Percentiles rank a stretch among this genome's conserved stretches.
Conservation (phyloP, 371 early-diverging fungal species). For the Cokeromyces recurvatus region DNA sequence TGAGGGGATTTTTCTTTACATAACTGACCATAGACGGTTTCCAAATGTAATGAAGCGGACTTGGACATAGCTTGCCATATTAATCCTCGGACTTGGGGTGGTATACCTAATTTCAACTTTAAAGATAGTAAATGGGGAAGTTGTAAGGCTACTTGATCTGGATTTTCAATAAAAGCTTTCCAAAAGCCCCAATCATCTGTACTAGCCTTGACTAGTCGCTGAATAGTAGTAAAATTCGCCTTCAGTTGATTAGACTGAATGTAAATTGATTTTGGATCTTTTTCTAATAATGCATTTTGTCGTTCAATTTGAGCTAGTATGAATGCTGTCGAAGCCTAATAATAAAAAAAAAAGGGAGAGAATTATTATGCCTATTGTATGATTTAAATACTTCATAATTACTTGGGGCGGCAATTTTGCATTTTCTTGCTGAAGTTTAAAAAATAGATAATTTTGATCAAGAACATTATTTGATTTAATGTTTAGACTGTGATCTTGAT, state of each 20-base stretch:
- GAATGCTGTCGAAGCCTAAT: conserved; percentile 50
- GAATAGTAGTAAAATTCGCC: conserved; percentile 46
- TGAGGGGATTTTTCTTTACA: conserved; percentile 76
- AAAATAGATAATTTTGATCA: no score
- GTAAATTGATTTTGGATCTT: conserved; percentile 52
- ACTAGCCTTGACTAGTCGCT: conserved; percentile 34
- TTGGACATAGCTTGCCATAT: conserved; percentile 92
- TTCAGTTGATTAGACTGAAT: conserved; percentile 50
- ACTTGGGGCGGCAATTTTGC: conserved; percentile 38
- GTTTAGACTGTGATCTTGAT: conserved; percentile 24
- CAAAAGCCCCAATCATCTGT: conserved; percentile 55
- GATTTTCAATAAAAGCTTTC: conserved; percentile 85
- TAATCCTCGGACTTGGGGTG: conserved; percentile 77
- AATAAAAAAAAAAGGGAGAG: background rate
- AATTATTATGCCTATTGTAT: no score
- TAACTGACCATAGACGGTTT: conserved; percentile 79
- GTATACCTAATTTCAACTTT: conserved; percentile 80
- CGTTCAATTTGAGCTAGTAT: conserved; percentile 56
- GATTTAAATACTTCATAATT: background rate
- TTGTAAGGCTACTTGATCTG: conserved; percentile 55
- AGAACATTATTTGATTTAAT: no score
- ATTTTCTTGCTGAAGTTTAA: conserved; percentile 38
- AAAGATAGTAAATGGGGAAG: conserved; percentile 58
- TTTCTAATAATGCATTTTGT: conserved; percentile 51
- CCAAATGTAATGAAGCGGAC: conserved; percentile 69